A percentile compares a stretch with the other conserved stretches of the same genome.
Evolutionary conservation across 768 basidiomycete species (phyloP).

Genomic region (Cystobasidium onofrii): DNA sequence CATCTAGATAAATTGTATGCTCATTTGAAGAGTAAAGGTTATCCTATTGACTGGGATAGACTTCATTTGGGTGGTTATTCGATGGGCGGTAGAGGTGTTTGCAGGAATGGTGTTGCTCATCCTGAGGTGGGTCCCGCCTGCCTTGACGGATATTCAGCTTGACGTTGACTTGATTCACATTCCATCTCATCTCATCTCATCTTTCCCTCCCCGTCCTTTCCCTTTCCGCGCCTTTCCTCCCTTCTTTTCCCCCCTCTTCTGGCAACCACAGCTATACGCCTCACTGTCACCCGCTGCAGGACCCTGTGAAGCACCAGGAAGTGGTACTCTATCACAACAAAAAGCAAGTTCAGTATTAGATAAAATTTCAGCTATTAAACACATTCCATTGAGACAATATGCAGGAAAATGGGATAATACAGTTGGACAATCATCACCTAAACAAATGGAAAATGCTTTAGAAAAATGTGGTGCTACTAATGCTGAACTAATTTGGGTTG

Average conservation of each 20-base stretch:
- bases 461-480: not conserved
- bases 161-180: too few species aligned
- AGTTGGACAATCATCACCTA: slow-evolving; percentile 17
- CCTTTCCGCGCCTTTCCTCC: not conserved
- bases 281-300: slow-evolving; percentile 21
- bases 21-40: slow-evolving; percentile 19
- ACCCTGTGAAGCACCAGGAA: slow-evolving; percentile 19
- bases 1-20: slow-evolving; percentile 13
- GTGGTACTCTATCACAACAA: slow-evolving; percentile 25
- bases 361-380: not conserved
- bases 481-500: not conserved
- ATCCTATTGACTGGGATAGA: slow-evolving; percentile 21
- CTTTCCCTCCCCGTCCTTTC: not conserved
- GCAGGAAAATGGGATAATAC: slow-evolving; percentile 30
- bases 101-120: slow-evolving; percentile 19
- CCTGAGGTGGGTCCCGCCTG: slow-evolving; percentile 19
- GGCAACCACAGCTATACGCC: not conserved
- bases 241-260: not conserved
- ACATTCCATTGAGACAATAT: slow-evolving; percentile 27
- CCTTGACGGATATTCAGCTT: too few species aligned
- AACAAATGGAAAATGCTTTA: slow-evolving; percentile 11
- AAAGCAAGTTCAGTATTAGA: not conserved
- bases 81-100: slow-evolving; percentile 30
- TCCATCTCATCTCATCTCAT: too few species aligned
- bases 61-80: slow-evolving; percentile 24